Base-by-base conservation (phyloP, 345 rosid species). In the Melaleuca alternifolia region DNA sequence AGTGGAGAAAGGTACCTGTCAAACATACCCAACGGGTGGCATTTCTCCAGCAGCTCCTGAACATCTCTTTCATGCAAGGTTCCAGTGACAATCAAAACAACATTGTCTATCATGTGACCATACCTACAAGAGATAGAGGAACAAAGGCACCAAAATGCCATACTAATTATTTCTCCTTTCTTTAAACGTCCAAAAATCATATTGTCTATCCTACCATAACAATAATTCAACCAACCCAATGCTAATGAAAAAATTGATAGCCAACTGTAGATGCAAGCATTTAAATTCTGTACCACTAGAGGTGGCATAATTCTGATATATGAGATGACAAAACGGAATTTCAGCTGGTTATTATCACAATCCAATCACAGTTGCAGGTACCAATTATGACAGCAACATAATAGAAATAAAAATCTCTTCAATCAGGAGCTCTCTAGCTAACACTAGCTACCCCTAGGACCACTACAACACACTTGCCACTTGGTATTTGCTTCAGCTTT, bases 21-120 rank as follows among this genome's bases (percentile, higher is more conserved):
- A 91, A 97, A 97, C 99, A 97, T 97, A 93, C 99, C 99, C 91
- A 97, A 90, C 86, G 99, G 99, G 88, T 97, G 99, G 88, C 99
- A 97, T 84, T 97, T 97, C 93, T 97, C 99, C 87, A 97, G 85
- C 85, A 97, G 89, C 87, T 97, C 99, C 84, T 96, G 99, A 86
- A 96, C 99, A 92, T 97, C 99, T 91, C 99, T 95, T 94, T 97
- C 99, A 54, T 97, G 99, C 93, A 97, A 85, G 83, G 99, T 96
- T 84, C 99, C 99, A 84, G 99, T 95, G 84, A 97, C 99, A 92
- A 97, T 97, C 92, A 97, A 90, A 85, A 97, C 99, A 83, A 97
- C 99, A 93, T 97, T 97, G 91, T 97, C 99, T 89, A 97, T 97
- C 99, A 97, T 97, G 90, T 97, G 99, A 79, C 99, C 99, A 77